Percentiles rank a stretch among this genome's conserved stretches.
These are phyloP conservation scores for Fusarium sp. DNA, from an alignment of 2,329 filamentous ascomycete genomes.

Conservation along the genomic window DNA sequence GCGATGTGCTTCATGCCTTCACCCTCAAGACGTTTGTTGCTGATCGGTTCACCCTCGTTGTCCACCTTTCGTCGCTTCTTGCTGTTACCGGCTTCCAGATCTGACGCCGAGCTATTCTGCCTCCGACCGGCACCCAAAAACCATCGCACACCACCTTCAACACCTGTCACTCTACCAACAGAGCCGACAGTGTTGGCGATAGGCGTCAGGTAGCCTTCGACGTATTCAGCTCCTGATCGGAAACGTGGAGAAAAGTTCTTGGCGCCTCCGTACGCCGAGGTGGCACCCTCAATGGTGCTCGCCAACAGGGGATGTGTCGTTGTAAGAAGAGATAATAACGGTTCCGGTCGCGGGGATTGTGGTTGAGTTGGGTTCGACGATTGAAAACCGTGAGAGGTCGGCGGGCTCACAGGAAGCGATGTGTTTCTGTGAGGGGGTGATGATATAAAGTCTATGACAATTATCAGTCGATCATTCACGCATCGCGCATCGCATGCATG, in stretches of 20 bases:
- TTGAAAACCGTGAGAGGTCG: conserved; percentile 48
- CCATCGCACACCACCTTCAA: conserved; percentile 88
- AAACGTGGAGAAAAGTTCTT: conserved; percentile 93
- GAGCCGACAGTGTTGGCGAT: conserved; percentile 88
- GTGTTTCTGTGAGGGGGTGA: conserved; percentile 66
- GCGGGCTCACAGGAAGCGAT: conserved; percentile 53
- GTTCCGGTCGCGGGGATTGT: conserved; percentile 73
- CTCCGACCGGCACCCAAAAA: conserved; percentile 75
- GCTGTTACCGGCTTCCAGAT: conserved; percentile 58
- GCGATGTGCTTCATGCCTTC: conserved; percentile 45
- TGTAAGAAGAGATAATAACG: conserved; percentile 85
- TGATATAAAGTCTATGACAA: conserved; percentile 70
- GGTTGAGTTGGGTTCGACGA: conserved; percentile 40
- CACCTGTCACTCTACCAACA: conserved; percentile 85
- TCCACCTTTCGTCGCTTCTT: conserved; percentile 71
- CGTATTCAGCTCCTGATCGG: conserved; percentile 89
- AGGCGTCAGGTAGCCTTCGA: conserved; percentile 88
- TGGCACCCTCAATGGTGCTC: conserved; percentile 84
- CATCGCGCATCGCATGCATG: conserved; percentile 1
- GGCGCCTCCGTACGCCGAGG: conserved; percentile 85
- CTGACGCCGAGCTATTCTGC: conserved; percentile 59
- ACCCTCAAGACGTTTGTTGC: conserved; percentile 45
- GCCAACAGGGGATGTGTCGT: conserved; percentile 89
- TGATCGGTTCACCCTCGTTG: conserved; percentile 49
- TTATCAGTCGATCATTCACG: conserved; percentile 28